Evolutionary conservation across 2,329 filamentous ascomycete genomes (phyloP).

Genomic region (Phialophora verrucosa): DNA sequence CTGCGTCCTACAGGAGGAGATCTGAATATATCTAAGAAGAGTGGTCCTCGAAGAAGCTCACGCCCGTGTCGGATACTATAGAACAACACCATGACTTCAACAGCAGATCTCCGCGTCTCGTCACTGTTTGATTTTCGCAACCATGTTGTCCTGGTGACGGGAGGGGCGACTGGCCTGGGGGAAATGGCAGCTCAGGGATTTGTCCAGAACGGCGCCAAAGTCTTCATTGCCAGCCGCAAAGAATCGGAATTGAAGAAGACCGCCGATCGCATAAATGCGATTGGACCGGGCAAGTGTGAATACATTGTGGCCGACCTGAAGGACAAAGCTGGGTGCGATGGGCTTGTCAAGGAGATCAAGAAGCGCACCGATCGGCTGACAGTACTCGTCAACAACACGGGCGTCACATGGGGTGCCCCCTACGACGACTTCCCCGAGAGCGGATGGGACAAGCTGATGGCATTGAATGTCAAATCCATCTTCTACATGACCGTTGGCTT

Average conservation of each 20-base stretch:
- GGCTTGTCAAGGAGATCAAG: conserved; percentile 55
- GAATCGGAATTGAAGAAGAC: conserved; percentile 57
- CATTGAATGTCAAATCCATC: conserved; percentile 60
- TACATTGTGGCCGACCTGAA: conserved; percentile 60
- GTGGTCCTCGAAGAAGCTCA: background rate
- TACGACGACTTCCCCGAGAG: conserved; percentile 64
- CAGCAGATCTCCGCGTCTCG: conserved; percentile 39
- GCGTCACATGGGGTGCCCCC: conserved; percentile 61
- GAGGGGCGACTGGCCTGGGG: conserved; percentile 43
- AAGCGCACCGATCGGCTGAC: conserved; percentile 52
- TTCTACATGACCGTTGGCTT: conserved; percentile 55
- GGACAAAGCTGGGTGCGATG: conserved; percentile 58
- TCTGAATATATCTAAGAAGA: background rate
- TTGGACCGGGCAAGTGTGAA: conserved; percentile 59
- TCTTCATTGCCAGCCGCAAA: conserved; percentile 62
- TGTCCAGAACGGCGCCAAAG: conserved; percentile 58
- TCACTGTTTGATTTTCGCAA: conserved; percentile 42
- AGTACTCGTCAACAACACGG: conserved; percentile 57
- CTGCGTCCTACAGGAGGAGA: background rate
- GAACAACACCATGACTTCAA: conserved; percentile 29
- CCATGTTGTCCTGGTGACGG: conserved; percentile 43
- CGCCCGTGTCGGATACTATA: conserved; percentile 3
- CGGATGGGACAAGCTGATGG: conserved; percentile 64
- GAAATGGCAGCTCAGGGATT: conserved; percentile 63
- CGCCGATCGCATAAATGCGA: conserved; percentile 54